phyloP scores from a whole-genome alignment of 495 filamentous ascomycete species.

The Annulohypoxylon bovei region DNA sequence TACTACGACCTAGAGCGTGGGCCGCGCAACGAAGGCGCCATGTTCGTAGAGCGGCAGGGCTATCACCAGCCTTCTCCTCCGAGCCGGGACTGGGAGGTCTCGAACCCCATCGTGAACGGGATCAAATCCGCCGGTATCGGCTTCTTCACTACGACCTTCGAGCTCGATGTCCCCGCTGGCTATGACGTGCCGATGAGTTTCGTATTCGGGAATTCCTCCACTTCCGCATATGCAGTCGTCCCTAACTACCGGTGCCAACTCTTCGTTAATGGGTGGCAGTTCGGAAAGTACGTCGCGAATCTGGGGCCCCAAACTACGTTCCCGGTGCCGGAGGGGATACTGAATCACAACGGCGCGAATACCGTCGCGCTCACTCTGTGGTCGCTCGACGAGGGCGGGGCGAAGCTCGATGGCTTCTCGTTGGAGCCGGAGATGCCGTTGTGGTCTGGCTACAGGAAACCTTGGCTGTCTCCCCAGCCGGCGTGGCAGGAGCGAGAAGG shows the following conservation, averaged over 20 bases:
- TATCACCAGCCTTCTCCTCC: slow-evolving; percentile 72
- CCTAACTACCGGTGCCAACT: slow-evolving; percentile 64
- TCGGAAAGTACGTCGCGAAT: slow-evolving; percentile 72
- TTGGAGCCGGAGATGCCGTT: slow-evolving; percentile 62
- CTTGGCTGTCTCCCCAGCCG: slow-evolving; percentile 60
- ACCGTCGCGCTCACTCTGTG: slow-evolving; percentile 69
- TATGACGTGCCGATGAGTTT: slow-evolving; percentile 72
- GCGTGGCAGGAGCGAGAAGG: slow-evolving; percentile 61
- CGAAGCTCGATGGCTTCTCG: slow-evolving; percentile 64
- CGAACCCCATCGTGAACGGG: slow-evolving; percentile 60
- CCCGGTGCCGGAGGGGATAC: slow-evolving; percentile 72
- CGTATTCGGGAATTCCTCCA: slow-evolving; percentile 60
- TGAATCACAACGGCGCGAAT: slow-evolving; percentile 71
- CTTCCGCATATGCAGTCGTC: background rate
- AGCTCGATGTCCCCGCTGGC: slow-evolving; percentile 61
- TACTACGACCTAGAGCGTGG: slow-evolving; percentile 72
- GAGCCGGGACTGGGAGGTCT: slow-evolving; percentile 53
- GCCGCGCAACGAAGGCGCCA: slow-evolving; percentile 78
- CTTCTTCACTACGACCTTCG: slow-evolving; percentile 70
- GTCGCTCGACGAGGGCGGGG: slow-evolving; percentile 67
- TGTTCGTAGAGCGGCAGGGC: slow-evolving; percentile 75
- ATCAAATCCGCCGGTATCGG: slow-evolving; percentile 64
- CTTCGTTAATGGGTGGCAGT: slow-evolving; percentile 81
- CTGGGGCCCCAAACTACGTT: slow-evolving; percentile 76
- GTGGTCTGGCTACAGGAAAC: slow-evolving; percentile 61